Percentiles rank a stretch among this genome's conserved stretches.
Evolutionary conservation across 169 alveolate genomes (phyloP).

Genomic region (Perkinsus olseni): DNA sequence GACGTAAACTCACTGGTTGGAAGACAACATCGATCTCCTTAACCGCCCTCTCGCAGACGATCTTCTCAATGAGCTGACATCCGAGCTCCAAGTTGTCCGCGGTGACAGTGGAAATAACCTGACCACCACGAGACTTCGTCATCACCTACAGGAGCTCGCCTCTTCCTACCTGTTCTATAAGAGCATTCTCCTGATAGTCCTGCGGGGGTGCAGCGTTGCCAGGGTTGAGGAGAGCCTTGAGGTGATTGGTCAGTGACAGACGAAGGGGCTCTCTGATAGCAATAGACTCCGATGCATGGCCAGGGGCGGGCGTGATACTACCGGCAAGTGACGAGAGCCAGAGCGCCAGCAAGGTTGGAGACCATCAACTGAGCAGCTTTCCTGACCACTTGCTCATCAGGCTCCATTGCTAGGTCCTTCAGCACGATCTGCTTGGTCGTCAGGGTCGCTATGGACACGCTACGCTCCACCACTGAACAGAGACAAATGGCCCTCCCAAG

Average conservation of each 20-base stretch:
- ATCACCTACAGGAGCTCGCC: neutral
- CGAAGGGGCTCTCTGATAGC: conserved; percentile 71
- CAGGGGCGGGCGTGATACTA: conserved; percentile 61
- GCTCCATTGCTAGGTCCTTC: conserved; percentile 92
- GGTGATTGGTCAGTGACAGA: conserved; percentile 50
- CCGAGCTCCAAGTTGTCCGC: conserved; percentile 88
- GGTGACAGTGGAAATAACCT: conserved; percentile 5
- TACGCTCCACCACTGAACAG: conserved; percentile 62
- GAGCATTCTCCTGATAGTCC: conserved; percentile 45
- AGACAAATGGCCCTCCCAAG: neutral
- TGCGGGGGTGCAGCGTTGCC: conserved; percentile 8
- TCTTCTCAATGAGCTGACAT: conserved; percentile 81
- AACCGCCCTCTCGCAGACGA: conserved; percentile 83
- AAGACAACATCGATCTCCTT: conserved; percentile 57
- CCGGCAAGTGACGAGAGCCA: conserved; percentile 87
- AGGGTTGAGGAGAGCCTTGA: conserved; percentile 19
- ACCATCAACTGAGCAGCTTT: conserved; percentile 84
- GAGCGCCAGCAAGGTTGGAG: conserved; percentile 81
- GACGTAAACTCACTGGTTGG: neutral
- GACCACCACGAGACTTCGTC: conserved; percentile 3
- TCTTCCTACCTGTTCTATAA: conserved; percentile 22
- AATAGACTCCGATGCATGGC: conserved; percentile 62
- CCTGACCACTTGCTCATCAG: conserved; percentile 73
- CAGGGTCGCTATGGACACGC: conserved; percentile 86
- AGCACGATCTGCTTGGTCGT: conserved; percentile 88